Percentiles rank a stretch among this genome's conserved stretches.
These are phyloP conservation scores for Rhodotorula sphaerocarpa DNA, from an alignment of 768 basidiomycete genomes.

Conservation along the genomic window DNA sequence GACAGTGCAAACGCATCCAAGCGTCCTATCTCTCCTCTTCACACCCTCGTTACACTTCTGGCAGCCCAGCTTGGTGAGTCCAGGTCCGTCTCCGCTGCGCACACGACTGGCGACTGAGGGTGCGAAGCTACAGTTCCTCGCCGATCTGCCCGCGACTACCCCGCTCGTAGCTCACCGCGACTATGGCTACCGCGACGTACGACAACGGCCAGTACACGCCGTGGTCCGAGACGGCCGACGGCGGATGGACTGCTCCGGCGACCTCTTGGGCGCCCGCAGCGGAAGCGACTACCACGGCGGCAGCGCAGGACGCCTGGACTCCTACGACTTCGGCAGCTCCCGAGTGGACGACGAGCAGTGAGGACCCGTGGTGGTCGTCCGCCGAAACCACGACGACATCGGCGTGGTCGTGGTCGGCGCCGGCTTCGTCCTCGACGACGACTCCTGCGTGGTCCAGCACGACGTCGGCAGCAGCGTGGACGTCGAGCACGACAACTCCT, in stretches of 20 bases:
- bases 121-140: too few species aligned
- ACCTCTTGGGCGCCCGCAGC: neutral
- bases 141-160: too few species aligned
- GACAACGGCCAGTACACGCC: constrained; percentile 30
- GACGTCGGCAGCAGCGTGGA: neutral
- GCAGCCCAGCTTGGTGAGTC: too few species aligned
- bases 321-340: neutral
- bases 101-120: too few species aligned
- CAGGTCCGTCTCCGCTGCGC: too few species aligned
- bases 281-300: neutral
- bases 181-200: constrained; percentile 5
- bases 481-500: neutral
- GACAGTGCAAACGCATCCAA: too few species aligned
- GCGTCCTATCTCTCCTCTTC: too few species aligned
- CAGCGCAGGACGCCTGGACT: neutral
- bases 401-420: neutral
- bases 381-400: neutral
- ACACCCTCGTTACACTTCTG: too few species aligned
- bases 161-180: too few species aligned
- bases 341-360: neutral
- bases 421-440: neutral
- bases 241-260: neutral
- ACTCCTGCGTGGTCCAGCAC: neutral
- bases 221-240: neutral
- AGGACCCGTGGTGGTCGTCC: neutral